These are phyloP conservation scores for Podila clonocystis DNA, from an alignment of 192 early-diverging fungal genomes.

Conservation along the genomic window DNA sequence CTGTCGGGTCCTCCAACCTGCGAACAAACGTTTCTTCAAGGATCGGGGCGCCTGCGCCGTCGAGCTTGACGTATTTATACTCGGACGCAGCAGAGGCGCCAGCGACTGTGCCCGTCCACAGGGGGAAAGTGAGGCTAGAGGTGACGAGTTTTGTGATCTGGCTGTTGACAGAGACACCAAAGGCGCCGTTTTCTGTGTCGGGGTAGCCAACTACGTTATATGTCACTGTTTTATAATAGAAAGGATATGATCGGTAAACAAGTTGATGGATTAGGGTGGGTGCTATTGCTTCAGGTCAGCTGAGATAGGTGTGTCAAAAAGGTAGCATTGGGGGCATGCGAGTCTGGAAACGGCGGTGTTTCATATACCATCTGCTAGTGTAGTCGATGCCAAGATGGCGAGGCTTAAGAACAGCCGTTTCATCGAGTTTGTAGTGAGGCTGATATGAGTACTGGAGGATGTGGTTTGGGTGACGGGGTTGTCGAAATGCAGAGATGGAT, in stretches of 20 bases:
- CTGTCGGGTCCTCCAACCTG: background rate
- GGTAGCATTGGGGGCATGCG: too few relatives aligned
- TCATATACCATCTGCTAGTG: slow-evolving; percentile 1
- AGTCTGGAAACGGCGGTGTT: background rate
- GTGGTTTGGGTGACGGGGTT: background rate
- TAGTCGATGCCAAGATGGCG: background rate
- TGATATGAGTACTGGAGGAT: background rate
- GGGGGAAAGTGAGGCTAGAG: background rate
- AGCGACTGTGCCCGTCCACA: slow-evolving; percentile 5
- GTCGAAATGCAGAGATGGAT: background rate
- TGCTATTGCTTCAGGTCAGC: too few relatives aligned
- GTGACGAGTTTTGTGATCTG: slow-evolving; percentile 17
- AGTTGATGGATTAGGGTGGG: background rate
- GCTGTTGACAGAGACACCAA: slow-evolving; percentile 7
- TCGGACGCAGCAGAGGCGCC: background rate
- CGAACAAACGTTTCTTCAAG: background rate
- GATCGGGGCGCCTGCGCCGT: background rate
- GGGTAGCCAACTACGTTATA: slow-evolving; percentile 23
- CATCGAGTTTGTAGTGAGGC: background rate
- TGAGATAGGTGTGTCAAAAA: too few relatives aligned
- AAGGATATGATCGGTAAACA: background rate
- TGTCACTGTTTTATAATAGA: slow-evolving; percentile 1
- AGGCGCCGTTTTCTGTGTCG: slow-evolving; percentile 1
- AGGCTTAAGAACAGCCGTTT: background rate
- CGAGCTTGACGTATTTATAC: slow-evolving; percentile 19